Conservation (phyloP, 176 grass and related monocot species). For the Carex parvula region DNA sequence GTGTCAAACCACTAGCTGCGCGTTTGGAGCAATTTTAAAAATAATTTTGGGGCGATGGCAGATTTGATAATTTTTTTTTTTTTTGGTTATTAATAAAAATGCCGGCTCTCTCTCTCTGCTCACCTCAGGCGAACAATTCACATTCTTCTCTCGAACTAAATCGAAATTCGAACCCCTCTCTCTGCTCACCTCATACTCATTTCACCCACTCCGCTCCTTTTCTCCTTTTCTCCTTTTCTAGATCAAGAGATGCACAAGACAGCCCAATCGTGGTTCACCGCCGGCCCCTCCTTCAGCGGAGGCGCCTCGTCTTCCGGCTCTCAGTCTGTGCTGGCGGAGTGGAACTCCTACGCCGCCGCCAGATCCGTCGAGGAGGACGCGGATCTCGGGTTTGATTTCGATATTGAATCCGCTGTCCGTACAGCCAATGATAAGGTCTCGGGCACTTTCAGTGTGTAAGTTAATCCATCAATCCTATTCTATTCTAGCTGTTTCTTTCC, state of each 20-base stretch:
- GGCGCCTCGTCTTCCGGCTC: conserved; percentile 33
- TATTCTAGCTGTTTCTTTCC: not conserved
- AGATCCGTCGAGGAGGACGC: conserved; percentile 60
- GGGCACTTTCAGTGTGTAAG: conserved; percentile 74
- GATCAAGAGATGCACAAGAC: conserved; percentile 49
- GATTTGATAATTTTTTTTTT: too few relatives aligned
- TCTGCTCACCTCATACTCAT: too few relatives aligned
- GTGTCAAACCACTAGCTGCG: too few relatives aligned
- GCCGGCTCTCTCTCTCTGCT: too few relatives aligned
- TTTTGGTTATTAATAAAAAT: too few relatives aligned
- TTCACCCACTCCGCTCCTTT: not conserved
- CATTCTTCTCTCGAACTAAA: too few relatives aligned
- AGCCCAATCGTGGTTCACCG: conserved; percentile 73
- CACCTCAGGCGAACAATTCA: too few relatives aligned
- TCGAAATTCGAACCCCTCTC: not conserved
- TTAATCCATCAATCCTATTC: not conserved
- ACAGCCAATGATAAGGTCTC: conserved; percentile 82
- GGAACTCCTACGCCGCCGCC: conserved; percentile 96
- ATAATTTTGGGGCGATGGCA: too few relatives aligned
- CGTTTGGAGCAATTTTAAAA: too few relatives aligned
- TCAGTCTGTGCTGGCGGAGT: conserved; percentile 77
- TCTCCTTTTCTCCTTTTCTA: not conserved
- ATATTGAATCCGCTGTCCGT: conserved; percentile 86
- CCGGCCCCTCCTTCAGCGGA: conserved; percentile 37
- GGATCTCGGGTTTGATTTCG: conserved; percentile 54